These are phyloP conservation scores for Ogataea wickerhamii DNA, from an alignment of 805 yeast species.

Conservation along the genomic window DNA sequence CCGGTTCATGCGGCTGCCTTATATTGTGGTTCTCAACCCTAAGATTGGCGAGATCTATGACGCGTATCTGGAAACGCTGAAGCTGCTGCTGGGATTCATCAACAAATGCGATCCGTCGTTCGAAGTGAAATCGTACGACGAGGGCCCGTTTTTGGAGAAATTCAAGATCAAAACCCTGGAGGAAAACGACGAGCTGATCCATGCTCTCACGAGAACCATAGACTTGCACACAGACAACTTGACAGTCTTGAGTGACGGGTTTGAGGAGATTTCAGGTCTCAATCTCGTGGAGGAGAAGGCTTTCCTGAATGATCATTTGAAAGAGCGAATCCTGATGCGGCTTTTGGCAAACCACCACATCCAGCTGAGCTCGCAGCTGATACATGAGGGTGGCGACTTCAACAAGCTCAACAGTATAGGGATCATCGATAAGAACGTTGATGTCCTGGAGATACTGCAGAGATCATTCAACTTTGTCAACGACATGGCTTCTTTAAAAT, in stretches of 20 bases:
- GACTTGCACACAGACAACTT: slow-evolving; percentile 82
- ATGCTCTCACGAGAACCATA: slow-evolving; percentile 54
- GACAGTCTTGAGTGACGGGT: slow-evolving; percentile 77
- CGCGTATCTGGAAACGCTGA: slow-evolving; percentile 67
- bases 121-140: slow-evolving; percentile 18
- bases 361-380: slow-evolving; percentile 44
- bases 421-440: slow-evolving; percentile 61
- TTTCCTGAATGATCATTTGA: slow-evolving; percentile 72
- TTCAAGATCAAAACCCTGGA: slow-evolving; percentile 41
- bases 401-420: slow-evolving; percentile 50
- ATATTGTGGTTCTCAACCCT: slow-evolving; percentile 82
- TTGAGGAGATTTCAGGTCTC: slow-evolving; percentile 49
- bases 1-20: slow-evolving; percentile 73
- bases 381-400: slow-evolving; percentile 35
- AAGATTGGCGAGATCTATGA: slow-evolving; percentile 74
- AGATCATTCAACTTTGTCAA: slow-evolving; percentile 72
- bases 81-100: slow-evolving; percentile 41
- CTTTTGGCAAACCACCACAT: slow-evolving; percentile 84
- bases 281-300: slow-evolving; percentile 25
- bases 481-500: slow-evolving; percentile 79
- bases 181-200: slow-evolving; percentile 53
- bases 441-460: slow-evolving; percentile 59
- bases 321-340: slow-evolving; percentile 84
- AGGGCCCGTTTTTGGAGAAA: slow-evolving; percentile 22
- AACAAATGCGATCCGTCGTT: slow-evolving; percentile 14